Conservation (phyloP, 164 flowering plant species). For the Kalanchoe fedtschenkoi region DNA sequence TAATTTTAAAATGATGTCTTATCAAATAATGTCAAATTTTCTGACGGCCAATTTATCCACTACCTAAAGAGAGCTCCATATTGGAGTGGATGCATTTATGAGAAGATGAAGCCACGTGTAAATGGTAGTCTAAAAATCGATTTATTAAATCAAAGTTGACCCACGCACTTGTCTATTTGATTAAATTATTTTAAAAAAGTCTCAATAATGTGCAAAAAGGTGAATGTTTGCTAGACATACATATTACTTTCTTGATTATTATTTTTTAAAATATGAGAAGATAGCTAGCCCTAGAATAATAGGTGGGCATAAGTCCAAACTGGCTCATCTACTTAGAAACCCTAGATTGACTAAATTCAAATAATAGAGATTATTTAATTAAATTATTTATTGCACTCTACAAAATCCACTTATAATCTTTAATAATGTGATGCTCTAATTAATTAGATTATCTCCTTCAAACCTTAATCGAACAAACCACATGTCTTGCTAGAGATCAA, state of each 20-base stretch:
- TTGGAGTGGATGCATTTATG: neutral
- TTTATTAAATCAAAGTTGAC: neutral
- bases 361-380: neutral
- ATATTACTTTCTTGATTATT: neutral
- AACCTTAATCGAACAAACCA: constrained; percentile 4
- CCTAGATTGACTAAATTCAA: neutral
- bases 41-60: neutral
- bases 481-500: neutral
- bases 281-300: neutral
- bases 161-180: neutral
- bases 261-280: neutral
- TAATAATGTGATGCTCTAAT: neutral
- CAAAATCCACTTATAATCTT: neutral
- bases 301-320: too few species aligned
- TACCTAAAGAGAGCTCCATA: neutral
- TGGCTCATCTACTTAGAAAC: too few species aligned
- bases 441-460: neutral
- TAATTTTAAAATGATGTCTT: neutral
- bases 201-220: neutral
- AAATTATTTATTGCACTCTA: neutral
- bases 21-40: neutral
- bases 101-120: neutral
- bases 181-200: neutral
- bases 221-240: neutral
- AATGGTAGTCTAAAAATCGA: neutral